Evolutionary conservation across 352 stramenopile genomes (phyloP).

Genomic region (Globisporangium paddicum): DNA sequence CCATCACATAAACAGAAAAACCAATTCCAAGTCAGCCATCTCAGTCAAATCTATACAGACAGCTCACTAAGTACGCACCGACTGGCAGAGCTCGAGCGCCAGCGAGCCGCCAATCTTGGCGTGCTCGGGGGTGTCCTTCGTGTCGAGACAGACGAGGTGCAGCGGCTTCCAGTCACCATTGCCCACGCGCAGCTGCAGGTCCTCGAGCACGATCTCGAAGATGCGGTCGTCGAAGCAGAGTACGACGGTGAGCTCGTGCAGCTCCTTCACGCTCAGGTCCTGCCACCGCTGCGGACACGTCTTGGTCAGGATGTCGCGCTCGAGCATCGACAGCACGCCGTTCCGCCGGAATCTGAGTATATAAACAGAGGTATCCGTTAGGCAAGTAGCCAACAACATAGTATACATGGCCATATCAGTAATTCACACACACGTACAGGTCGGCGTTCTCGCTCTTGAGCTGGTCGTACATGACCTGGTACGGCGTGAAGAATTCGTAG

Average conservation of each 20-base stretch:
- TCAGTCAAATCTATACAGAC: no score
- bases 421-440: slow-evolving; percentile 28
- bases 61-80: slow-evolving; percentile 21
- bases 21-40: slow-evolving; percentile 1
- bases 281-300: slow-evolving; percentile 83
- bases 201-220: slow-evolving; percentile 85
- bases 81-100: slow-evolving; percentile 70
- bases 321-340: slow-evolving; percentile 81
- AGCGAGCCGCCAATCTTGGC: slow-evolving; percentile 80
- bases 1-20: not conserved
- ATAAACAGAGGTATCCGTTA: slow-evolving; percentile 6
- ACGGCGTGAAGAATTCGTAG: slow-evolving; percentile 87
- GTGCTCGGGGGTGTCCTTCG: slow-evolving; percentile 83
- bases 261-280: slow-evolving; percentile 65
- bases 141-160: slow-evolving; percentile 85
- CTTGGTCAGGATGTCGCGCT: slow-evolving; percentile 87
- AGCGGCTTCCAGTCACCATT: slow-evolving; percentile 54
- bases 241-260: slow-evolving; percentile 77
- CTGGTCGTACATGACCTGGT: slow-evolving; percentile 82
- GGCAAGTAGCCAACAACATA: no score
- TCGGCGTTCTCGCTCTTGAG: slow-evolving; percentile 77
- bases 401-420: no score
- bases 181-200: slow-evolving; percentile 57
- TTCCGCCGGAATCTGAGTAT: slow-evolving; percentile 66
- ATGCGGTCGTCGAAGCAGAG: slow-evolving; percentile 91